Conservation (phyloP, 78 protist genomes). For the Dictyostelium discoideum region dicty_2.7 NC_007091.3:3271501-3272000, state of each 20-base stretch:
- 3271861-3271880: slow-evolving; percentile 72
- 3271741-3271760: slow-evolving; percentile 82
- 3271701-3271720: slow-evolving; percentile 84
- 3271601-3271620: slow-evolving; percentile 42
- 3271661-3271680: slow-evolving; percentile 86
- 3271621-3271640: slow-evolving; percentile 58
- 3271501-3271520: slow-evolving; percentile 3
- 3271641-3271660: slow-evolving; percentile 80
- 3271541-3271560: background rate
- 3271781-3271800: slow-evolving; percentile 93
- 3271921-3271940: slow-evolving; percentile 15
- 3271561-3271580: background rate
- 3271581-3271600: background rate
- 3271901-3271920: slow-evolving; percentile 66
- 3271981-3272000: no score
- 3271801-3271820: slow-evolving; percentile 86
- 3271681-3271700: slow-evolving; percentile 35
- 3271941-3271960: background rate
- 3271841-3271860: slow-evolving; percentile 93
- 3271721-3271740: slow-evolving; percentile 94
- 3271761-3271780: slow-evolving; percentile 77
- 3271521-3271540: slow-evolving; percentile 2
- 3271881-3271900: slow-evolving; percentile 40
- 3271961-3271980: background rate
- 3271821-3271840: slow-evolving; percentile 95